Percentiles rank a stretch among this genome's conserved stretches.
Evolutionary conservation across 2,329 filamentous ascomycete genomes (phyloP).

Genomic region (Penicillium palitans): DNA sequence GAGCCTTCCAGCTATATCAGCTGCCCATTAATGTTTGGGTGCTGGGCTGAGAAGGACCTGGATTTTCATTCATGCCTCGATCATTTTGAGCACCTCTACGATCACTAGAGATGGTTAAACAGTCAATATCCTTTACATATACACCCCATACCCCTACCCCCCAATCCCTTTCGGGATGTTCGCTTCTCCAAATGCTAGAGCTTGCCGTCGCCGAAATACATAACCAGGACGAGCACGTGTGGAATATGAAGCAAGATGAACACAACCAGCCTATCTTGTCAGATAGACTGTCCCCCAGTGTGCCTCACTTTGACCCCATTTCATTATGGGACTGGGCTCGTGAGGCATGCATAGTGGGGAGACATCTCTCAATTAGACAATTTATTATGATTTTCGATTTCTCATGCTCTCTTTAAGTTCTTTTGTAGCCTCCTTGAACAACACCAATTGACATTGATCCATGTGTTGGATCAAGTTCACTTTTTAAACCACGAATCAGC

Average conservation of each 20-base stretch:
- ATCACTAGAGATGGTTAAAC: not conserved
- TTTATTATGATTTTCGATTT: not conserved
- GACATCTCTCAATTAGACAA: conserved; percentile 37
- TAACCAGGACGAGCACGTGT: conserved; percentile 56
- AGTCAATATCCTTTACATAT: not conserved
- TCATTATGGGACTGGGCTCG: conserved; percentile 48
- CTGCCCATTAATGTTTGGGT: conserved; percentile 21
- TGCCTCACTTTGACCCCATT: conserved; percentile 46
- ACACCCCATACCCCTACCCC: not conserved
- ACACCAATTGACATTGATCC: not conserved
- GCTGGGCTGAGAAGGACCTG: not conserved
- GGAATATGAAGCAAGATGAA: conserved; percentile 60
- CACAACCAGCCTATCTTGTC: conserved; percentile 29
- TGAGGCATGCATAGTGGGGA: conserved; percentile 44
- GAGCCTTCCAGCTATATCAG: conserved; percentile 2
- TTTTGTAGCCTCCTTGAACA: not conserved
- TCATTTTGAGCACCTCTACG: not conserved
- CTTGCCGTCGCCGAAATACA: conserved; percentile 52
- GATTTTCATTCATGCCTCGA: not conserved
- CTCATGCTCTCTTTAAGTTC: not conserved
- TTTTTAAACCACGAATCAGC: conserved; percentile 35
- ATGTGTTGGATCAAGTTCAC: not conserved
- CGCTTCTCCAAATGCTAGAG: conserved; percentile 58
- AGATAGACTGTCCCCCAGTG: conserved; percentile 38
- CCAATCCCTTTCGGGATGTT: conserved; percentile 10